Base-by-base conservation (phyloP, 257 asterid genomes). In the Handroanthus guayacan region DNA sequence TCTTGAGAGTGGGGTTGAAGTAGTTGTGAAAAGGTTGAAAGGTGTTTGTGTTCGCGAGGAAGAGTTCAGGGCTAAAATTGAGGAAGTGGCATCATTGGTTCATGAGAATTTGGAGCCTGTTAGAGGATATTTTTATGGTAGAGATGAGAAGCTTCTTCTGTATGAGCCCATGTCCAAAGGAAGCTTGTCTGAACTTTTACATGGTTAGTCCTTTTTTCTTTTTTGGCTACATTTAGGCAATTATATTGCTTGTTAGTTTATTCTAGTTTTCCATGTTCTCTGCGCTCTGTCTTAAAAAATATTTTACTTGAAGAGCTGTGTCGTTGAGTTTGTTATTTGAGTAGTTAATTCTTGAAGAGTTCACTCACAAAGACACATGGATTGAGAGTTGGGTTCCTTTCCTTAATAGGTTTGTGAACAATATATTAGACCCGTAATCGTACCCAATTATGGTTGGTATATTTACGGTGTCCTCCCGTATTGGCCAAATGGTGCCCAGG, bases 11-110 rank as follows among this genome's bases (percentile, higher is more conserved):
- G 90, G 90, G 8, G 72, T 60, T 47, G 81, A 91, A 68, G 91
- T 85, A 54, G 70, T 91, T 55, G 95, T 87, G 73, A 91, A 89
- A 83, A 87, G 97, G 65, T 58, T 89, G 85, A 86, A 77, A 67
- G 84, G 84, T 57, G 89, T 85, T 5, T 34, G 69, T 62, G 79
- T 87, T 57, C 65, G 86, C 0, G 91, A 91, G 77, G 47, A 60
- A 7, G 84, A 76, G 4, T 91, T 89, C 63, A 77, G 74, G 62
- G 75, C 10, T 1, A 87, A 62, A 74, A 72, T 89, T 2, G 95
- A 87, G 64, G 82, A 79, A 4, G 41, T 84, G 55, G 95, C 92
- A 6, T 51, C 75, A 18, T 45, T 83, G 62, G 39, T 65, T 60
- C 95, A 91, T 69, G 85, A 72, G 77, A 89, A 89, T 76, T 74